Evolutionary conservation across 805 yeast species (phyloP), one percentile per base, ranked within the genome.

Genomic region (Dipodascus albidus): DNA sequence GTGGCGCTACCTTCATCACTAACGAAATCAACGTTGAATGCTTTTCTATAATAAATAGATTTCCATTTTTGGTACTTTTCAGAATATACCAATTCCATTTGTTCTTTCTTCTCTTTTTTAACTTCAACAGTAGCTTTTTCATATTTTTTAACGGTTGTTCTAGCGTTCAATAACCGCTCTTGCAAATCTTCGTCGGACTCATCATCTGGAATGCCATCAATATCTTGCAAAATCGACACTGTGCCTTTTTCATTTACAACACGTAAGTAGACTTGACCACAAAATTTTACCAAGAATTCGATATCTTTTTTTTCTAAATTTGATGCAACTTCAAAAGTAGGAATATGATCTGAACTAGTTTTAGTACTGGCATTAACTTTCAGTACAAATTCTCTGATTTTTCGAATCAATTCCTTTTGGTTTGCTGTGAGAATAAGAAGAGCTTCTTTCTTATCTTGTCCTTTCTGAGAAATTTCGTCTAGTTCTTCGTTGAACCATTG

Each of bases 401-500:
- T 33, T 23, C 59, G 56, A 41, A 87, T 82, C 50, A 89, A 68
- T 58, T 82, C 82, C 72, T 81, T 83, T 67, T 91, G 95, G 57
- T 82, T 42, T 4, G 61, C 55, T 4, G 68, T 62, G n/a, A 70
- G 57, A 19, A 85, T 70, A 49, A 83, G 70, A 59, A 81, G 83
- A 2, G 91, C 90, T 49, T 77, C 54, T 75, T 77, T 68, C 88
- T 78, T 66, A 77, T 83, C 67, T 74, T 79, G 60, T 23, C 53
- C 58, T 27, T 50, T 54, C 3, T 57, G 50, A 9, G 64, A 52
- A 11, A 68, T 52, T 4, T 55, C 44, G 6, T 86, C 95, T 57
- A 91, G 75, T 63, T 86, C 86, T 62, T 83, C 78, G 68, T 88
- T 88, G 69, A 88, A 87, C 96, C 96, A 90, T 57, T 85, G 93